Percentiles rank a stretch among this genome's conserved stretches.
phyloP scores from a whole-genome alignment of 2,329 filamentous ascomycete genomes.

The Cladophialophora psammophila region DNA sequence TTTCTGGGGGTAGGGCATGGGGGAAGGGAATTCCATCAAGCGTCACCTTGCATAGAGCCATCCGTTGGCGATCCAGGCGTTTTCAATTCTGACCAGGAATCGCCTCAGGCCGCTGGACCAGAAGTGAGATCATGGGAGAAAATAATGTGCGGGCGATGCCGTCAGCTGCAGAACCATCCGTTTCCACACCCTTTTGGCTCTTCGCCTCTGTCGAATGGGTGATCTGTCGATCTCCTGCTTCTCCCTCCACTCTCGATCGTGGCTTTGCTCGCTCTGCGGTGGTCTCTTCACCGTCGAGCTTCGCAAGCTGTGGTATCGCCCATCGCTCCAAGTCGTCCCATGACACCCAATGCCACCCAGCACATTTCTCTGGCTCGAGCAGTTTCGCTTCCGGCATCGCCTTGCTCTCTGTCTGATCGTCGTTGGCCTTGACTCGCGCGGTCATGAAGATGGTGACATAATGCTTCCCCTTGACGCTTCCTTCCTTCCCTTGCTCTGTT shows the following conservation, averaged over 20 bases:
- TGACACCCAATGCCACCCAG: conserved; percentile 60
- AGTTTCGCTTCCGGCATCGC: conserved; percentile 55
- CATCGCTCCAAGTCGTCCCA: conserved; percentile 58
- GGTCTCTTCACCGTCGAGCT: neutral
- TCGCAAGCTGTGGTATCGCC: conserved; percentile 40
- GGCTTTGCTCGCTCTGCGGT: too few relatives aligned
- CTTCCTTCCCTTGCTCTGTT: conserved; percentile 17
- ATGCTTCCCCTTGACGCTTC: conserved; percentile 63
- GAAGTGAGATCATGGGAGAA: conserved; percentile 56
- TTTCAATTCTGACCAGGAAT: conserved; percentile 37
- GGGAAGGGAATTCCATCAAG: too few relatives aligned
- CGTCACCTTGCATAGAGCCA: neutral
- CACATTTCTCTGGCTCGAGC: conserved; percentile 62
- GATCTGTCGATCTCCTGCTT: conserved; percentile 40
- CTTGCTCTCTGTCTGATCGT: conserved; percentile 38
- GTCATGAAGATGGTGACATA: conserved; percentile 77
- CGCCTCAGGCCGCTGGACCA: conserved; percentile 49
- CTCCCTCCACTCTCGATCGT: neutral
- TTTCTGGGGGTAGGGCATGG: too few relatives aligned
- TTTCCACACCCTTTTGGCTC: neutral
- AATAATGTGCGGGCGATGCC: conserved; percentile 49
- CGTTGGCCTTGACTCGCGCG: conserved; percentile 55
- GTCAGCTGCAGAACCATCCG: neutral
- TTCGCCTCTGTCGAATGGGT: neutral
- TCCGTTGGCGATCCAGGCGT: neutral